Evolutionary conservation across 768 basidiomycete genomes (phyloP), one percentile per base, ranked within the genome.

Genomic region (Rhodosporidiobolus odoratus): DNA sequence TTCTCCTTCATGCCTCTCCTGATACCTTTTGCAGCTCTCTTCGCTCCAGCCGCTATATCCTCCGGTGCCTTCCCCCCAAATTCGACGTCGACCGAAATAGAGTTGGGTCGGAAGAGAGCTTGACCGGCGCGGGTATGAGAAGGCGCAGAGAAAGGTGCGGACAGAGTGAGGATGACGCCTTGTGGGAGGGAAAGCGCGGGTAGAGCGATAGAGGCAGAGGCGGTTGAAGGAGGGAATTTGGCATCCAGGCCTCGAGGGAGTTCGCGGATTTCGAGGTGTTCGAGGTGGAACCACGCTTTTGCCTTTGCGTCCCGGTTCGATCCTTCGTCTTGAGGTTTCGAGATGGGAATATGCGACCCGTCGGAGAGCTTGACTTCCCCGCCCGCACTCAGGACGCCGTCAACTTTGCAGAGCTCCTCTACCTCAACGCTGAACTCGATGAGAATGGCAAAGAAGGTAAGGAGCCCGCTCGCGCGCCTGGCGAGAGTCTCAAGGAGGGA

Each of bases 171-270:
- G 27, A 57, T 38, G 27, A 68, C 35, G 4, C 56, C 19, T 10
- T 27, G 35, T 19, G 34, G 43, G 30, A 68, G 57, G 16, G 23
- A 35, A 17, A 68, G 21, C 45, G 67, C 67, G 27, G 66, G 58
- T 13, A 19, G 30, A 10, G 41, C 4, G 4, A 43, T 15, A 10
- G 58, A 30, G 16, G 41, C 38, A 12, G 43, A 45, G 23, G 43
- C 13, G 43, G 43, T 13, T 12, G 43, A 45, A 23, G 43, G 13
- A 45, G 43, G 23, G 5, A 27, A 25, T n/a, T 59, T 43, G 25
- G 12, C 4, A 9, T 37, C 32, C 34, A 40, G 62, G 10, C 35
- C 30, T 3, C 52, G 30, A 3, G n/a, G 53, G 53, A 38, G 25
- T 17, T 64, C 63, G 25, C 40, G 23, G 23, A 56, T 32, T 32